These are phyloP conservation scores for Benincasa hispida DNA, from an alignment of 306 rosid species.

Conservation along the genomic window DNA sequence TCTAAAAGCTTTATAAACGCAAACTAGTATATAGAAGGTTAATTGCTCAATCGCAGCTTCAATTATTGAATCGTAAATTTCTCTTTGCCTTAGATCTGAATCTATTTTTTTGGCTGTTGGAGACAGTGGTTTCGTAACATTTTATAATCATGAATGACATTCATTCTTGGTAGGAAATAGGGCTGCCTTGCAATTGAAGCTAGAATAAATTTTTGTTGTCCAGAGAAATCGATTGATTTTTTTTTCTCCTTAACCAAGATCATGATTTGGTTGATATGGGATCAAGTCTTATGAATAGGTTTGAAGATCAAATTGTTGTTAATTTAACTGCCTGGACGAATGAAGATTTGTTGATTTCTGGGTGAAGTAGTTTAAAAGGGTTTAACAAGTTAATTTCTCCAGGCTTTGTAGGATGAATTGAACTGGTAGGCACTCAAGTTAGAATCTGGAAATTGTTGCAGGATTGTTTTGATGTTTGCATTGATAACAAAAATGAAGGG, in stretches of 20 bases:
- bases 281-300: not conserved
- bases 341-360: not conserved
- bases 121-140: not conserved
- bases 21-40: not conserved
- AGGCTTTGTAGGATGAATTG: not conserved
- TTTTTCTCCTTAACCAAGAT: not conserved
- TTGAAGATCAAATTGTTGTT: not conserved
- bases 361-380: not conserved
- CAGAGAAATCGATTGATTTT: not conserved
- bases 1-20: not conserved
- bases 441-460: not conserved
- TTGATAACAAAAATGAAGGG: not conserved
- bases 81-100: not conserved
- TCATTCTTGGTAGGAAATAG: not conserved
- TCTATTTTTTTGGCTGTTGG: not conserved
- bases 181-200: slow-evolving; percentile 5
- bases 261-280: not conserved
- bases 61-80: not conserved
- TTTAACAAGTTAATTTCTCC: not conserved
- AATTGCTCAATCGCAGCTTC: not conserved
- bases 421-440: not conserved
- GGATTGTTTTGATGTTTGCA: not conserved
- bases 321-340: not conserved
- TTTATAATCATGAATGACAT: not conserved
- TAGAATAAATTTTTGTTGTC: not conserved